Conservation (phyloP, 768 basidiomycete genomes). For the Tricholoma saponaceum region DNA sequence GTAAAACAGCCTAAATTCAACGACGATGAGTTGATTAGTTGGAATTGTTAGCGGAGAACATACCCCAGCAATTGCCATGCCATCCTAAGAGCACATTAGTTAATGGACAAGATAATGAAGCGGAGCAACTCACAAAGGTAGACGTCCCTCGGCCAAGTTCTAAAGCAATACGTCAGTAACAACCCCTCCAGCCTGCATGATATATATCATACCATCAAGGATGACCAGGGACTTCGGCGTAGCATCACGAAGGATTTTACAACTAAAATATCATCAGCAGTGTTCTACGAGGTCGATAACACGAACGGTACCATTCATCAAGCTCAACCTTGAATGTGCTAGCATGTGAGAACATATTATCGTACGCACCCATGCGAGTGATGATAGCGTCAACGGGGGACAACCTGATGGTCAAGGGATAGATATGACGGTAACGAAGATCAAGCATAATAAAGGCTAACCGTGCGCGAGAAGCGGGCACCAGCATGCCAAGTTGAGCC, state of each 20-base stretch:
- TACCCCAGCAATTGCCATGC: conserved; percentile 97
- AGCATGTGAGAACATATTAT: conserved; percentile 92
- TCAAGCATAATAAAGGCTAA: conserved; percentile 25
- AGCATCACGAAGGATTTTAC: conserved; percentile 90
- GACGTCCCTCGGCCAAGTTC: conserved; percentile 96
- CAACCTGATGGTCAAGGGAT: conserved; percentile 40
- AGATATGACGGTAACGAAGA: neutral
- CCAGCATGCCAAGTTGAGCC: conserved; percentile 94
- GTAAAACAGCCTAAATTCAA: conserved; percentile 71
- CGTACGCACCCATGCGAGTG: conserved; percentile 98
- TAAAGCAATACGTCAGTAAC: conserved; percentile 25
- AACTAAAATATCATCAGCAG: conserved; percentile 38
- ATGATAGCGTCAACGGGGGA: conserved; percentile 89
- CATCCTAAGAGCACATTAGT: conserved; percentile 53
- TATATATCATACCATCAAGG: conserved; percentile 69
- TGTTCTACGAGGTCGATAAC: neutral
- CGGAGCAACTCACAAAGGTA: conserved; percentile 60
- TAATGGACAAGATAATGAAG: neutral
- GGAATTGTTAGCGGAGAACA: conserved; percentile 13
- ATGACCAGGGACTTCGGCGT: conserved; percentile 94
- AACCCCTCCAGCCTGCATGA: neutral
- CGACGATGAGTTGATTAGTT: neutral
- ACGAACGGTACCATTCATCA: conserved; percentile 76
- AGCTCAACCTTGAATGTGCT: conserved; percentile 99
- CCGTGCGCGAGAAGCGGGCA: conserved; percentile 82